These are phyloP conservation scores for Pythium phragmitis DNA, from an alignment of 352 stramenopile species.

Conservation along the genomic window DNA sequence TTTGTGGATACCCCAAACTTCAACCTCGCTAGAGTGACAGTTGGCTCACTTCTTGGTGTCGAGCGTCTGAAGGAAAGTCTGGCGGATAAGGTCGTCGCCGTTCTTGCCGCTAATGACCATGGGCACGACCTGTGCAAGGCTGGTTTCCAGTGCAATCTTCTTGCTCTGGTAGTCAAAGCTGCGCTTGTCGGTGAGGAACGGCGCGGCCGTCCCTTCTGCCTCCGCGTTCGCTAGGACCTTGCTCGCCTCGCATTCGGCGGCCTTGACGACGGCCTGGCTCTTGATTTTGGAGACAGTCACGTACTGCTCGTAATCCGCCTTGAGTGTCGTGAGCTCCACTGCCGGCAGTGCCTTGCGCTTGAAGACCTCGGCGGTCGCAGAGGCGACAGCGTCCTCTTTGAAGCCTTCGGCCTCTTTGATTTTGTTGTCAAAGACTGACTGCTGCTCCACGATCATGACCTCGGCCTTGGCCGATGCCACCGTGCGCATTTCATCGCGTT, in stretches of 20 bases:
- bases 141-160: conserved; percentile 60
- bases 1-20: conserved; percentile 21
- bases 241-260: conserved; percentile 52
- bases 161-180: conserved; percentile 77
- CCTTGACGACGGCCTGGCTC: conserved; percentile 64
- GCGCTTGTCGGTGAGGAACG: conserved; percentile 72
- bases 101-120: conserved; percentile 86
- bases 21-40: background rate
- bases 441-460: conserved; percentile 66
- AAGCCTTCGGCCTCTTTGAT: conserved; percentile 66
- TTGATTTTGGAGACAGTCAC: conserved; percentile 61
- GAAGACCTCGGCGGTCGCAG: conserved; percentile 49
- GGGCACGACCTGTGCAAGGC: conserved; percentile 53
- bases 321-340: conserved; percentile 57
- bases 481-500: conserved; percentile 75
- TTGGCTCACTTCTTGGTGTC: conserved; percentile 23
- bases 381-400: conserved; percentile 65
- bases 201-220: conserved; percentile 54
- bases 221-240: conserved; percentile 57
- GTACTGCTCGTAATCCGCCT: conserved; percentile 68
- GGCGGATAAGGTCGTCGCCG: conserved; percentile 76
- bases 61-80: conserved; percentile 51
- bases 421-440: conserved; percentile 57
- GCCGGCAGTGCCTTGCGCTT: conserved; percentile 56
- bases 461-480: conserved; percentile 72